Conservation (phyloP, 1,284 basidiomycete genomes). For the Microbotryomycetes sp. region DNA sequence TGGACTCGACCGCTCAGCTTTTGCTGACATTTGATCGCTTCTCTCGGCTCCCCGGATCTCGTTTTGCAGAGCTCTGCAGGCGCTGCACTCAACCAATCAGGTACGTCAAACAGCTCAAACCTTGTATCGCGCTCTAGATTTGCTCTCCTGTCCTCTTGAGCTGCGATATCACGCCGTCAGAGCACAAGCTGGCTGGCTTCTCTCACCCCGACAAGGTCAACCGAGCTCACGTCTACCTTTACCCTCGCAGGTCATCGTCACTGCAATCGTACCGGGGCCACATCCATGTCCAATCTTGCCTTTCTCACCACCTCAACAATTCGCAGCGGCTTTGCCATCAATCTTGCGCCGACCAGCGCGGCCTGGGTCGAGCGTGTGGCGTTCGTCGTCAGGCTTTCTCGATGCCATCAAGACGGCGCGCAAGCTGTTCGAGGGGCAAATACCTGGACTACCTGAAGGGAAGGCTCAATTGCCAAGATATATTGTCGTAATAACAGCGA, state of each 20-base stretch:
- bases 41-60: background rate
- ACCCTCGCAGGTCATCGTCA: constrained; percentile 22
- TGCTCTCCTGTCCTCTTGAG: too few relatives aligned
- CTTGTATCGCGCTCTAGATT: too few relatives aligned
- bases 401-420: constrained; percentile 27
- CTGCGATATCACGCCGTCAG: too few relatives aligned
- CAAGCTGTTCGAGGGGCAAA: constrained; percentile 15
- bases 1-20: background rate
- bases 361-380: constrained; percentile 24
- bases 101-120: too few relatives aligned
- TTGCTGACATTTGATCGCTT: background rate
- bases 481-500: constrained; percentile 28
- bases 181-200: background rate
- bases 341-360: constrained; percentile 21
- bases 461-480: constrained; percentile 26
- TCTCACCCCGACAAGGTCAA: background rate
- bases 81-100: constrained; percentile 17
- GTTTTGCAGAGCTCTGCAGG: constrained; percentile 9
- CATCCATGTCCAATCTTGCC: constrained; percentile 24
- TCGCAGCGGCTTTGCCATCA: constrained; percentile 24
- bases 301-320: constrained; percentile 25
- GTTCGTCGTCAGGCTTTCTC: constrained; percentile 18
- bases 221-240: background rate
- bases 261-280: constrained; percentile 17
- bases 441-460: background rate